Percentiles rank a stretch among this genome's conserved stretches.
These are phyloP conservation scores for Hypoxylon cercidicola DNA, from an alignment of 495 filamentous ascomycete genomes.

Conservation along the genomic window DNA sequence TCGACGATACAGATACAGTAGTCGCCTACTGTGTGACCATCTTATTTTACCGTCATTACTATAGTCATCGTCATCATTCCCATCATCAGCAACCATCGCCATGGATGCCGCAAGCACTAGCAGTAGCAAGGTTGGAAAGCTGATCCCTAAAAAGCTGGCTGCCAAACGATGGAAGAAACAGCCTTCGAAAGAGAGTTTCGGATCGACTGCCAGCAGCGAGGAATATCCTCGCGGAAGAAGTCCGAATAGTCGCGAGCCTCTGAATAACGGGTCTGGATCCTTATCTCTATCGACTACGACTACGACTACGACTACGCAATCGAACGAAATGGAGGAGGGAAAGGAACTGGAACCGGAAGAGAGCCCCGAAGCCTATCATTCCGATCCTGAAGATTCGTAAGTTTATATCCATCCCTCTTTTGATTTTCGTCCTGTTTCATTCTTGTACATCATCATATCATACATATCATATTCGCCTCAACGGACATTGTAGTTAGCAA, in stretches of 20 bases:
- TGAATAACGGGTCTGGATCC: slow-evolving; percentile 40
- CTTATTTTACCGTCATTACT: slow-evolving; percentile 3
- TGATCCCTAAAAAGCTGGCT: slow-evolving; percentile 57
- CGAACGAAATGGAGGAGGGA: slow-evolving; percentile 34
- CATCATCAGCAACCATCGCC: slow-evolving; percentile 25
- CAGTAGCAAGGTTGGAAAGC: slow-evolving; percentile 55
- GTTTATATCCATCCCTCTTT: slow-evolving; percentile 17
- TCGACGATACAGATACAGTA: slow-evolving; percentile 5
- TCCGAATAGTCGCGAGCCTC: slow-evolving; percentile 39
- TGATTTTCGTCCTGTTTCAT: slow-evolving; percentile 12
- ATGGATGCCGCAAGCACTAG: slow-evolving; percentile 40
- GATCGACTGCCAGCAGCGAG: slow-evolving; percentile 46
- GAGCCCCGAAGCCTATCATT: slow-evolving; percentile 34
- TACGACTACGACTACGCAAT: slow-evolving; percentile 39
- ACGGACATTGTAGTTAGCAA: slow-evolving; percentile 12
- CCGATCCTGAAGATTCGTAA: slow-evolving; percentile 43
- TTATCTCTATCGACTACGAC: slow-evolving; percentile 6
- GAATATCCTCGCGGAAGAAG: slow-evolving; percentile 43
- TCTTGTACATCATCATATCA: slow-evolving; percentile 24
- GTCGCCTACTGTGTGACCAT: slow-evolving; percentile 27
- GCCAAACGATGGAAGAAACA: slow-evolving; percentile 58
- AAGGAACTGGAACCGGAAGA: slow-evolving; percentile 18
- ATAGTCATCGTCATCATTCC: slow-evolving; percentile 6
- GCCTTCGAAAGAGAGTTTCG: slow-evolving; percentile 51
- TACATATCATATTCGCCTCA: slow-evolving; percentile 10